Base-by-base conservation (phyloP, 1,284 basidiomycete genomes). In the Leccinum angustisporum region DNA sequence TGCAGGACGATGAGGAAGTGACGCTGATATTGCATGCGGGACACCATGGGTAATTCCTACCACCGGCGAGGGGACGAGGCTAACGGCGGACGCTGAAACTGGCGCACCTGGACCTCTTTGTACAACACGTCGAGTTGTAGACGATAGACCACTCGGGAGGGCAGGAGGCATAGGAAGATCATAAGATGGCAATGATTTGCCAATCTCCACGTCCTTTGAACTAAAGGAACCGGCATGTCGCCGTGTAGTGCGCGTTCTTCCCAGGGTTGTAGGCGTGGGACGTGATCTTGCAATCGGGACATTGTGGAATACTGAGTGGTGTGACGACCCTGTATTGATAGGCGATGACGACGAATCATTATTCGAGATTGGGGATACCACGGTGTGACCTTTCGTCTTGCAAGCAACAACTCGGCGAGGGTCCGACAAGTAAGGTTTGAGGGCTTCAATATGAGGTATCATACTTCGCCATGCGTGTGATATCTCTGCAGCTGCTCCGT, bases 191-290 rank as follows among this genome's bases (percentile, higher is more conserved):
- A 97, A 78, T 59, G 85, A 81, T 75, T 89, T 92, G 40, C 95
- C 95, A 60, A 93, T 86, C 73, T 96, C 89, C 1, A 97, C 90
- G 72, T 97, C 95, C 71, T 94, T 91, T 38, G 84, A 89, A 66
- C 93, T 95, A 79, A 97, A 97, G 1, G 94, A 97, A 6, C 95
- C 95, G 1, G 92, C 95, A 73, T 97, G 92, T 25, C 95, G 82
- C n/a, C 94, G 84, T 64, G 82, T 83, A 68, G 81, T 85, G 60
- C 77, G 76, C 53, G 71, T 67, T 61, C 77, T 72, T n/a, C 72
- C 66, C 30, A 73, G 59, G 8, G 62, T 62, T 43, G 66, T 63
- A 21, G 69, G 65, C 5, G 70, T 66, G 7, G 63, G 72, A n/a
- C 83, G 81, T 14, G 75, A 77, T 63, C 81, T 76, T 14, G 76